Base-by-base conservation (phyloP, 768 basidiomycete genomes). In the Boletus eberwhitei region DNA sequence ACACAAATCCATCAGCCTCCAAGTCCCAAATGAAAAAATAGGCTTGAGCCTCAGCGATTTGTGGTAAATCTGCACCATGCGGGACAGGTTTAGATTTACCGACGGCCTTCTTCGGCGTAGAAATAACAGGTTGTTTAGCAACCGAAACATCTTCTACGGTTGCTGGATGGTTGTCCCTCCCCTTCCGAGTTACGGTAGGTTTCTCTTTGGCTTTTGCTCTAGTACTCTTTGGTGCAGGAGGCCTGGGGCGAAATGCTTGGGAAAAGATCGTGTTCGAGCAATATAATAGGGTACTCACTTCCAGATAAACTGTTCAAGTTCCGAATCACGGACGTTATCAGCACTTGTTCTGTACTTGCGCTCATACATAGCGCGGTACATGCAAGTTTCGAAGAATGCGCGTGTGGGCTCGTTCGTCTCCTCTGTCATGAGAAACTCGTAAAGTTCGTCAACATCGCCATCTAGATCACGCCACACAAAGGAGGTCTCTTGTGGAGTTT, bases 311-410 rank as follows among this genome's bases (percentile, higher is more conserved):
- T 90, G 82, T 32, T 87, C 82, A 35, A 98, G 74, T 32, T 89
- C 85, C 1, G 77, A 71, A 62, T 92, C 88, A 31, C 69, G 71
- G 17, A 86, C 80, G 55, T 77, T 81, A 51, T 90, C 86, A 12
- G 90, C 89, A 61, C 82, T 83, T 48, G 62, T 75, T 62, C 79
- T 86, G 75, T 88, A 87, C 75, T 94, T 95, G 73, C 94, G 84
- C 68, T 99, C 97, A 71, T 88, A 98, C 86, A 98, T 93, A 54
- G 96, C 96, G 29, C 91, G 85, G 63, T 96, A 90, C 80, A 98
- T 89, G 73, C 93, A 91, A 24, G 86, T 86, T 73, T 98, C 94
- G 67, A 98, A 97, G 69, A 93, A 89, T 16, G 83, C 87, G 44
- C 86, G 82, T 0, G 92, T 95, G 1, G 90, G 88, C 48, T 70